These are phyloP conservation scores for Dendrostoma leiphaemia DNA, from an alignment of 2,329 filamentous ascomycete species.

Conservation along the genomic window DNA sequence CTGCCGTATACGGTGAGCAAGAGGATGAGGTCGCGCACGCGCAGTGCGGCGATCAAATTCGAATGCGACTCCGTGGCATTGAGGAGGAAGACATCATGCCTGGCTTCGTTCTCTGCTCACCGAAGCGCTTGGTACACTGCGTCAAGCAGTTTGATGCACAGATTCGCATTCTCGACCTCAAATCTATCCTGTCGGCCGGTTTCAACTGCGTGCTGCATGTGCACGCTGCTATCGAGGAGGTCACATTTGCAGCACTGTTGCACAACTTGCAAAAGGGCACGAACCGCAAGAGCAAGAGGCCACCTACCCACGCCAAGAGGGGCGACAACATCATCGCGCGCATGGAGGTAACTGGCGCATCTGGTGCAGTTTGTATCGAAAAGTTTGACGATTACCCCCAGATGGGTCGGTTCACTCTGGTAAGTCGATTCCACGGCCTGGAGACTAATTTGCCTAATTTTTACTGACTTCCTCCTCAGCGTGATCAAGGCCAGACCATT, in stretches of 20 bases:
- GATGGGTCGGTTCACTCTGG: slow-evolving; percentile 83
- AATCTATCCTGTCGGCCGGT: slow-evolving; percentile 88
- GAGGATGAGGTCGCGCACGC: slow-evolving; percentile 84
- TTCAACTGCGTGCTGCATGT: slow-evolving; percentile 99
- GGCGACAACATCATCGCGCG: slow-evolving; percentile 86
- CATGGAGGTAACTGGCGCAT: slow-evolving; percentile 81
- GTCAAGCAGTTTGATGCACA: slow-evolving; percentile 92
- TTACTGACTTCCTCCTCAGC: slow-evolving; percentile 23
- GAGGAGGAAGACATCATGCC: slow-evolving; percentile 97
- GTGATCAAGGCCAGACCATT: slow-evolving; percentile 86
- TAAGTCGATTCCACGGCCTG: slow-evolving; percentile 35
- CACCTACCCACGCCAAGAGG: slow-evolving; percentile 85
- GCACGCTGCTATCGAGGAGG: slow-evolving; percentile 95
- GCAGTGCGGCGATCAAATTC: slow-evolving; percentile 92
- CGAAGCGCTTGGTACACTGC: slow-evolving; percentile 89
- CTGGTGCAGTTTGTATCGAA: slow-evolving; percentile 88
- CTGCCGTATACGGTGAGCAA: slow-evolving; percentile 89
- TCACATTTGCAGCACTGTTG: slow-evolving; percentile 82
- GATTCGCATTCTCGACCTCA: slow-evolving; percentile 91
- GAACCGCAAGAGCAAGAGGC: slow-evolving; percentile 85
- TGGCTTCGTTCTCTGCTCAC: slow-evolving; percentile 93
- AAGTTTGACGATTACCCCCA: slow-evolving; percentile 95
- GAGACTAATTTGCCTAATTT: not conserved
- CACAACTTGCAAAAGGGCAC: slow-evolving; percentile 97
- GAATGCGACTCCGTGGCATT: slow-evolving; percentile 85